Percentiles rank a stretch among this genome's conserved stretches.
Evolutionary conservation across 306 rosid species (phyloP).

Genomic region (Psophocarpus tetragonolobus): DNA sequence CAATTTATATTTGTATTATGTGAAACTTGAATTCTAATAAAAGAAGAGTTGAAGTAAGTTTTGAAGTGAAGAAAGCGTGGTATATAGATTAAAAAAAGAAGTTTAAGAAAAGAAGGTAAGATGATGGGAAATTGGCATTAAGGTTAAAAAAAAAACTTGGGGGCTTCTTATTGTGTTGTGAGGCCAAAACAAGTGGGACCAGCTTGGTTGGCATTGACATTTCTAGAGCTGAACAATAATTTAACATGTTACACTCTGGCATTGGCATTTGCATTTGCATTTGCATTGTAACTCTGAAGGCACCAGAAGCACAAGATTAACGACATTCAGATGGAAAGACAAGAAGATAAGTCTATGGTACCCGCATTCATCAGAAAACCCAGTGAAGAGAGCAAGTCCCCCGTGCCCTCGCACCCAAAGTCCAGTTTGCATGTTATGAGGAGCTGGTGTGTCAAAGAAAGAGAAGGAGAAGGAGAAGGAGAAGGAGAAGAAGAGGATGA

Average conservation of each 20-base stretch:
- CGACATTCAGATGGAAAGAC: too few species aligned
- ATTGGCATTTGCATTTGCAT: too few species aligned
- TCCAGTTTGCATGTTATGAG: conserved; percentile 36
- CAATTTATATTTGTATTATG: too few species aligned
- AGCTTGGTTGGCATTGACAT: conserved; percentile 96
- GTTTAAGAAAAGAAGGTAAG: too few species aligned
- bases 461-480: conserved; percentile 30
- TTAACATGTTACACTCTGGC: conserved; percentile 49
- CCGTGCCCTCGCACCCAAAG: conserved; percentile 22
- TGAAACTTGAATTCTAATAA: too few species aligned
- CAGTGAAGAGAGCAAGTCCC: neutral
- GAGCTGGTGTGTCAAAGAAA: neutral
- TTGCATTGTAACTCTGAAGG: too few species aligned
- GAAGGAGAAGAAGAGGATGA: conserved; percentile 33
- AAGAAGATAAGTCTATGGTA: conserved; percentile 2
- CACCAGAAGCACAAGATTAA: too few species aligned
- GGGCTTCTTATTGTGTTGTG: conserved; percentile 31
- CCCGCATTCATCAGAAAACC: conserved; percentile 50
- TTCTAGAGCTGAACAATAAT: conserved; percentile 69
- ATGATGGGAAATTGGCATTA: too few species aligned
- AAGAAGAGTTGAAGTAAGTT: too few species aligned
- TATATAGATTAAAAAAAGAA: too few species aligned
- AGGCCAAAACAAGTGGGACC: conserved; percentile 63
- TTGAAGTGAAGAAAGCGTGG: too few species aligned
- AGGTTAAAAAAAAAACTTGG: conserved; percentile 42